A percentile compares a stretch with the other conserved stretches of the same genome.
These are phyloP conservation scores for Fusarium xyrophilum DNA, from an alignment of 2,329 filamentous ascomycete genomes.

Conservation along the genomic window DNA sequence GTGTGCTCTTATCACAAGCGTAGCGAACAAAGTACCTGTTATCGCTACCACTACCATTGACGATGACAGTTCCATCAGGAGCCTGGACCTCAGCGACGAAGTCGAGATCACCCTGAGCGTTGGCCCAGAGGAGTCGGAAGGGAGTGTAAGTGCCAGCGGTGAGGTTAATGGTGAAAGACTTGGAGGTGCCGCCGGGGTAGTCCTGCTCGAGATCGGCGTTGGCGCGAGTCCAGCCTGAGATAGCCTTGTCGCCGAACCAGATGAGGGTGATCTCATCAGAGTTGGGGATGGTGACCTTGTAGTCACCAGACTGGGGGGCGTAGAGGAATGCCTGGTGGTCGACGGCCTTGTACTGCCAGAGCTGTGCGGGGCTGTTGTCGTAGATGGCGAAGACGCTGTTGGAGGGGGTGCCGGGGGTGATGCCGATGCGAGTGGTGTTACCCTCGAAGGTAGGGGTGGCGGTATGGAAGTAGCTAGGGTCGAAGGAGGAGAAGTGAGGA, in stretches of 20 bases:
- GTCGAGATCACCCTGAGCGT: conserved; percentile 11
- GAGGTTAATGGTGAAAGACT: not conserved
- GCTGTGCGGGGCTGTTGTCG: not conserved
- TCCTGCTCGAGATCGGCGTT: conserved; percentile 14
- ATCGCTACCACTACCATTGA: not conserved
- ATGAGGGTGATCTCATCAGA: conserved; percentile 15
- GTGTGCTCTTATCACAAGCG: not conserved
- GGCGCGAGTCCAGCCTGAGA: not conserved
- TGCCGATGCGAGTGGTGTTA: not conserved
- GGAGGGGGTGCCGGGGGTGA: not conserved
- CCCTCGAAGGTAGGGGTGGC: not conserved
- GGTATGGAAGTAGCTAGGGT: not conserved
- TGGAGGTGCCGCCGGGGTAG: conserved; percentile 8
- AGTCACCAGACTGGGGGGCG: not conserved
- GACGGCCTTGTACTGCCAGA: conserved; percentile 12
- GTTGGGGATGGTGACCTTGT: conserved; percentile 4
- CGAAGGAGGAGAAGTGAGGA: not conserved
- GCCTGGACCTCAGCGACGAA: conserved; percentile 7
- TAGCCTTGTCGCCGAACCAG: conserved; percentile 2
- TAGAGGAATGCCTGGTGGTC: conserved; percentile 4
- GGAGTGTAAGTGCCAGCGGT: conserved; percentile 5
- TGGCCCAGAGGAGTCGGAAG: conserved; percentile 15
- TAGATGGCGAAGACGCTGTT: not conserved
- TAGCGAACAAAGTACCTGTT: conserved; percentile 10
- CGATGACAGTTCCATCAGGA: conserved; percentile 1